Percentiles rank a stretch among this genome's conserved stretches.
Conservation (phyloP, 1,284 basidiomycete genomes). For the Fomitopsis palustris region DNA sequence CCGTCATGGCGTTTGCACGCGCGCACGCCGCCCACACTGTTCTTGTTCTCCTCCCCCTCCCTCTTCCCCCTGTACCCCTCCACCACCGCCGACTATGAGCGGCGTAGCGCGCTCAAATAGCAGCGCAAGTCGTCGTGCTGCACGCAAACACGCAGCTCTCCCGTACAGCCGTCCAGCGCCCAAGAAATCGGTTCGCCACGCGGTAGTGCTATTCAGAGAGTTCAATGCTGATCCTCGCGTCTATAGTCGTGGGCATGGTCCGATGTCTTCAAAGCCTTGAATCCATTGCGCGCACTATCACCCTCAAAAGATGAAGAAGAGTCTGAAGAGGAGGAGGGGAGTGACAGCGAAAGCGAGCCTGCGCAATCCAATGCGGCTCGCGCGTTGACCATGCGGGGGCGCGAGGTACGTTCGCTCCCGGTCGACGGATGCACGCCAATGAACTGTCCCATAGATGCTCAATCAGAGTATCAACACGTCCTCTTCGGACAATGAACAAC, state of each 20-base stretch:
- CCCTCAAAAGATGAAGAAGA: not conserved
- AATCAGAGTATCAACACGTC: not conserved
- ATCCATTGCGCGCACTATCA: constrained; percentile 15
- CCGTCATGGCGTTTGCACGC: not conserved
- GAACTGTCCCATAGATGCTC: not conserved
- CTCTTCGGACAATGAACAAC: not conserved
- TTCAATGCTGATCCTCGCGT: not conserved
- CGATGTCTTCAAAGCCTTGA: constrained; percentile 18
- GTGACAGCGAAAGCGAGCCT: not conserved
- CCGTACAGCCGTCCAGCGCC: constrained; percentile 18
- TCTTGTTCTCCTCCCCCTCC: constrained; percentile 5
- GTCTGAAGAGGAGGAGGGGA: not conserved
- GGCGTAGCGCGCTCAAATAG: constrained; percentile 12
- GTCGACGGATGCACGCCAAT: not conserved
- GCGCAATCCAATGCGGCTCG: constrained; percentile 4
- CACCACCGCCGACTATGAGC: constrained; percentile 13
- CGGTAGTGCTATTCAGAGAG: not conserved
- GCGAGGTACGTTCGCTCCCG: not conserved
- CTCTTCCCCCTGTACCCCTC: not conserved
- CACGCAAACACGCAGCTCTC: constrained; percentile 20
- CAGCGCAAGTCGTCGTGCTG: constrained; percentile 14
- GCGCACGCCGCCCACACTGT: not conserved
- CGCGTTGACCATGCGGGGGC: not conserved
- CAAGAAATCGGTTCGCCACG: constrained; percentile 17
- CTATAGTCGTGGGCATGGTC: constrained; percentile 19